A percentile compares a stretch with the other conserved stretches of the same genome.
Evolutionary conservation across 768 basidiomycete species (phyloP).

Genomic region (Tulasnella sp.): DNA sequence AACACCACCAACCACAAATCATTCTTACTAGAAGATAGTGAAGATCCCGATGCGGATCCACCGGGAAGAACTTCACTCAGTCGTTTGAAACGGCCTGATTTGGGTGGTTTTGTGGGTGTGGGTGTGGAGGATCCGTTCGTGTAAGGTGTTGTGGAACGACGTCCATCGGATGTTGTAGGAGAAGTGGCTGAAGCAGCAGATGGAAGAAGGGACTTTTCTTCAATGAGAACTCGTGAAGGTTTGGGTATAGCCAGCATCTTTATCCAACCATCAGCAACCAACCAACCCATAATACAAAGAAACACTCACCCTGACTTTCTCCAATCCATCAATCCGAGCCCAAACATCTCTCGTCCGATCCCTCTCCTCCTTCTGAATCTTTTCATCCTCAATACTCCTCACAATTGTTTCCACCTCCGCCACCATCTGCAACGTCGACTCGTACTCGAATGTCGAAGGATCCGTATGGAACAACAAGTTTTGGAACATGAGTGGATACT

Average conservation of each 20-base stretch:
- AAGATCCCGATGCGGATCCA: slow-evolving; percentile 25
- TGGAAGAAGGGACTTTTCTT: slow-evolving; percentile 37
- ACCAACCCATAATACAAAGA: not conserved
- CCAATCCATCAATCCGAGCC: slow-evolving; percentile 90
- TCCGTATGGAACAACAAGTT: slow-evolving; percentile 95
- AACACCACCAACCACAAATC: slow-evolving; percentile 93
- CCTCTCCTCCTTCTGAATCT: slow-evolving; percentile 90
- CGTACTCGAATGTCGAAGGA: slow-evolving; percentile 93
- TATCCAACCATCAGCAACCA: not conserved
- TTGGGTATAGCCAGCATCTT: slow-evolving; percentile 70
- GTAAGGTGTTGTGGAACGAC: not conserved
- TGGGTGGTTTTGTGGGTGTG: slow-evolving; percentile 34
- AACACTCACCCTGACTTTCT: slow-evolving; percentile 65
- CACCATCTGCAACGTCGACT: slow-evolving; percentile 90
- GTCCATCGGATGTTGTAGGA: slow-evolving; percentile 1
- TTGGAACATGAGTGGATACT: slow-evolving; percentile 95
- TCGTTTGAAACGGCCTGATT: slow-evolving; percentile 66
- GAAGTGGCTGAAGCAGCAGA: slow-evolving; percentile 24
- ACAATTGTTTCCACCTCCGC: slow-evolving; percentile 95
- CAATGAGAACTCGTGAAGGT: slow-evolving; percentile 72
- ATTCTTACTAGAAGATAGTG: slow-evolving; percentile 47
- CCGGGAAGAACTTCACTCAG: slow-evolving; percentile 73
- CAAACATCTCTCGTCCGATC: slow-evolving; percentile 91
- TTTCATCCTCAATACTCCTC: slow-evolving; percentile 94
- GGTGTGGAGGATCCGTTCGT: slow-evolving; percentile 25